Evolutionary conservation across 306 rosid genomes (phyloP).

Genomic region (Vachellia collinsii): DNA sequence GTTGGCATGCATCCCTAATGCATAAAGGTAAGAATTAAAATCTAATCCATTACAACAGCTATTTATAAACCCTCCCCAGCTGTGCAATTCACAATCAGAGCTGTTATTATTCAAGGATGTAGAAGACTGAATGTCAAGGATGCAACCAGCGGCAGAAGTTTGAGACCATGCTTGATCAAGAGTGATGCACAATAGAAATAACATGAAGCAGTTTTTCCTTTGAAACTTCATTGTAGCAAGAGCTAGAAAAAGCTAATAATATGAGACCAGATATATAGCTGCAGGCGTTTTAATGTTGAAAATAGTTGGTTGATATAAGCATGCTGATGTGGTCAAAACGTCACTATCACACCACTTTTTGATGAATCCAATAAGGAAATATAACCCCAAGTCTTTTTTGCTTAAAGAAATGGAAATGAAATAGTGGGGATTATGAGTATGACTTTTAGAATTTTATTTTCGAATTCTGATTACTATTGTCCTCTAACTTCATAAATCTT

Average conservation of each 20-base stretch:
- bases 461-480: not conserved
- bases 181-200: conserved; percentile 28
- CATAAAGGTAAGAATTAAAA: conserved; percentile 55
- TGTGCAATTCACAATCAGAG: conserved; percentile 45
- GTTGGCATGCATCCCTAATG: conserved; percentile 56
- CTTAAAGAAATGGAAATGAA: not conserved
- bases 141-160: conserved; percentile 40
- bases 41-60: conserved; percentile 44
- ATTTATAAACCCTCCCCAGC: conserved; percentile 60
- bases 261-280: conserved; percentile 22
- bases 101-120: conserved; percentile 30
- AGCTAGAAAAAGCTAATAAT: conserved; percentile 8
- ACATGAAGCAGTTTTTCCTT: conserved; percentile 16
- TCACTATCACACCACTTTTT: conserved; percentile 22
- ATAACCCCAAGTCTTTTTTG: not conserved
- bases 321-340: not conserved
- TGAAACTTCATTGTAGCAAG: conserved; percentile 30
- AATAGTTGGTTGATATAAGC: conserved; percentile 18
- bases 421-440: not conserved
- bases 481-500: not conserved
- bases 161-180: conserved; percentile 37
- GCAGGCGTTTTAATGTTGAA: conserved; percentile 16
- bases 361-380: conserved; percentile 31
- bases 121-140: conserved; percentile 48
- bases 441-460: not conserved